Conservation (phyloP, 805 yeast genomes). For the Ogataea naganishii region DNA sequence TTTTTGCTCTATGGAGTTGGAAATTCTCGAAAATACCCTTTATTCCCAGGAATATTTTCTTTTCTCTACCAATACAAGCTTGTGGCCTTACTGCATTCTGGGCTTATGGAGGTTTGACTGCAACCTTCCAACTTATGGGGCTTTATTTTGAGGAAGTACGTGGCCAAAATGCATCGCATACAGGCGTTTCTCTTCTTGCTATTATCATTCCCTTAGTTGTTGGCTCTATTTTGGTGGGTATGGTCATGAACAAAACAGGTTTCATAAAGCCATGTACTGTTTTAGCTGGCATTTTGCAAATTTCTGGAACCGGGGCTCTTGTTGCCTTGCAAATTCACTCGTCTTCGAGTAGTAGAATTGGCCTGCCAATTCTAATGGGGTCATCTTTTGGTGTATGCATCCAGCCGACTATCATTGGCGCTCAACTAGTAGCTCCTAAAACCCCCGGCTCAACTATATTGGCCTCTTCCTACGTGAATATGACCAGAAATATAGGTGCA, state of each 20-base stretch:
- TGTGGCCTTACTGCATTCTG: constrained; percentile 29
- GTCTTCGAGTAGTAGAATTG: constrained; percentile 27
- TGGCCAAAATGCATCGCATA: constrained; percentile 29
- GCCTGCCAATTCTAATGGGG: constrained; percentile 37
- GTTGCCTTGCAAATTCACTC: constrained; percentile 32
- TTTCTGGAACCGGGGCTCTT: constrained; percentile 37
- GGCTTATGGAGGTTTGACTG: constrained; percentile 33
- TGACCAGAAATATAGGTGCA: constrained; percentile 36
- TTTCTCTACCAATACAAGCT: constrained; percentile 25
- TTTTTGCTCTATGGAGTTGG: constrained; percentile 33
- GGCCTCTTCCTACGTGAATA: constrained; percentile 36
- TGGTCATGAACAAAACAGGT: constrained; percentile 27
- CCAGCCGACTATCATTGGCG: constrained; percentile 34
- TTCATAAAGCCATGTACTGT: constrained; percentile 33
- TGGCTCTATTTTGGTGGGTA: constrained; percentile 29
- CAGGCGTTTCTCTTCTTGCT: constrained; percentile 40
- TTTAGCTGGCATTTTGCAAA: constrained; percentile 25
- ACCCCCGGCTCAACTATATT: constrained; percentile 39
- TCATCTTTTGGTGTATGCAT: constrained; percentile 34
- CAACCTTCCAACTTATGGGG: constrained; percentile 25
- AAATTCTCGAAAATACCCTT: constrained; percentile 35
- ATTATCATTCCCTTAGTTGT: constrained; percentile 31
- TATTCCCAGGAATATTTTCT: constrained; percentile 31
- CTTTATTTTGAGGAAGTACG: constrained; percentile 43
- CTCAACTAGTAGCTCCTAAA: constrained; percentile 44